Conservation (phyloP, 2,329 filamentous ascomycete species). For the Fusarium coffeatum region DNA sequence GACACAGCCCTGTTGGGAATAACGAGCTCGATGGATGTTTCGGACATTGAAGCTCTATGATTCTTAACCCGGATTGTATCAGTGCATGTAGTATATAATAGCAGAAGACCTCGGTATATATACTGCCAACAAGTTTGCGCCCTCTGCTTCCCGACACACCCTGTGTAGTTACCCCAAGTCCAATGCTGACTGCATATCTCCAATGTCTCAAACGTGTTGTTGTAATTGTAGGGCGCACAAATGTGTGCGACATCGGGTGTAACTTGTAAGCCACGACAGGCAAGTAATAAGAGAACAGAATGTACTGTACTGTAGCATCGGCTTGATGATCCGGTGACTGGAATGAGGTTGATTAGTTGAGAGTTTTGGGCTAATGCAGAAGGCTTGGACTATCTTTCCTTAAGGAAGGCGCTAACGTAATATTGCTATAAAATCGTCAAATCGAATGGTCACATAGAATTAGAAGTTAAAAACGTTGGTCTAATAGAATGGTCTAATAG, state of each 20-base stretch:
- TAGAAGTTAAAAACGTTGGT: not conserved
- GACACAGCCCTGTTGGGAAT: not conserved
- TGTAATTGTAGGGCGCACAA: conserved; percentile 24
- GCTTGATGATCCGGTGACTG: not conserved
- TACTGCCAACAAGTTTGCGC: not conserved
- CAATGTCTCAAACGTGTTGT: not conserved
- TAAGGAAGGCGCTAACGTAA: not conserved
- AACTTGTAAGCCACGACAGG: not conserved
- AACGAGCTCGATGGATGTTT: conserved; percentile 8
- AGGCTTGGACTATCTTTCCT: not conserved
- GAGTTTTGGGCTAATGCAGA: conserved; percentile 14
- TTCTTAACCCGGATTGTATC: accelerated
- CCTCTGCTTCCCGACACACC: not conserved
- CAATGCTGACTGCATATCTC: not conserved
- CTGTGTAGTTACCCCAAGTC: not conserved
- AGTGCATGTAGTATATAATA: accelerated
- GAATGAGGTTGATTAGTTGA: not conserved
- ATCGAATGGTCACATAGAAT: conserved; percentile 16
- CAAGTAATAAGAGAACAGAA: not conserved
- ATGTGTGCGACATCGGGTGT: conserved; percentile 12
- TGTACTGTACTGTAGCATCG: not conserved
- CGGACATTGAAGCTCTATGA: not conserved
- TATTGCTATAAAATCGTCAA: conserved; percentile 8
- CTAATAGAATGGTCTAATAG: not conserved
- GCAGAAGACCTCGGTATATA: not conserved